Conservation (phyloP, 495 filamentous ascomycete species). For the Zalerion maritima region DNA sequence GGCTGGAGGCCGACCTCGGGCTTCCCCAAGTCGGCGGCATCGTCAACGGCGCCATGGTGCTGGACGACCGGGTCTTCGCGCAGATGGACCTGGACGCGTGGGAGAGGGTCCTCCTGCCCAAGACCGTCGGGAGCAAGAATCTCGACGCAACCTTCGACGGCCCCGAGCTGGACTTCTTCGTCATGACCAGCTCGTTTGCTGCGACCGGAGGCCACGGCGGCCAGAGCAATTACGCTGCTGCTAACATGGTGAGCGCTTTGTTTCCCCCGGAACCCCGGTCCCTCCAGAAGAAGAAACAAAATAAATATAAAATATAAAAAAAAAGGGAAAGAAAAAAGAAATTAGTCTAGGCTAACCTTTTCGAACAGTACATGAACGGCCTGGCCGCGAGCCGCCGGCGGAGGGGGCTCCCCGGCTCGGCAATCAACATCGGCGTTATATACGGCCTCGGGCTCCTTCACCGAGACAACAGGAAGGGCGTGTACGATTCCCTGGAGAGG, state of each 20-base stretch:
- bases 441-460: conserved; percentile 43
- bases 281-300: too few species aligned
- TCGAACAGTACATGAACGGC: conserved; percentile 28
- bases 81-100: conserved; percentile 29
- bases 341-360: too few species aligned
- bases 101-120: conserved; percentile 26
- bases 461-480: conserved; percentile 25
- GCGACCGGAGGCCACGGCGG: conserved; percentile 30
- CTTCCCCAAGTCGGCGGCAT: conserved; percentile 31
- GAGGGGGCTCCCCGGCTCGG: conserved; percentile 22
- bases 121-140: conserved; percentile 27
- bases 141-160: conserved; percentile 20
- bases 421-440: conserved; percentile 42
- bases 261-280: background rate
- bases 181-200: conserved; percentile 34
- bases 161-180: conserved; percentile 28
- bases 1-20: conserved; percentile 9
- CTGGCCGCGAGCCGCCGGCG: conserved; percentile 21
- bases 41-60: conserved; percentile 40
- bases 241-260: conserved; percentile 25
- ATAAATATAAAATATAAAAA: too few species aligned
- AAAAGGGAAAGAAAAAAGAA: too few species aligned
- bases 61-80: conserved; percentile 32
- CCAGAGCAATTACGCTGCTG: conserved; percentile 41
- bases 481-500: conserved; percentile 26